Percentiles rank a stretch among this genome's conserved stretches.
Evolutionary conservation across 768 basidiomycete species (phyloP).

Genomic region (Suillus tomentosus): DNA sequence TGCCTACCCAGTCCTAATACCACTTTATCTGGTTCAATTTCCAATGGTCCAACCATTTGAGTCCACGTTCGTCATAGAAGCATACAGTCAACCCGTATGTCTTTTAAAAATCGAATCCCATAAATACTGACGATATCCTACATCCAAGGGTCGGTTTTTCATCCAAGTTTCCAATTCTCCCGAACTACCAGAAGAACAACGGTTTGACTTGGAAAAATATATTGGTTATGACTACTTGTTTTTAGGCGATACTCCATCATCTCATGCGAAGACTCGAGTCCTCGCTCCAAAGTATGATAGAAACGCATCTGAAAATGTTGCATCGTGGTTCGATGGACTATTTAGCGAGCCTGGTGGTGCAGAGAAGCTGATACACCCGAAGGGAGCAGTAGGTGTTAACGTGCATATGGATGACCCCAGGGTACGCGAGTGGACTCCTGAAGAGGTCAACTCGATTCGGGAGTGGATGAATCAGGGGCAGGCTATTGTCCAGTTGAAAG

Average conservation of each 20-base stretch:
- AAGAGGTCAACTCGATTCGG: conserved; percentile 37
- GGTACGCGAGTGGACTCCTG: conserved; percentile 42
- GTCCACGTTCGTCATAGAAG: conserved; percentile 32
- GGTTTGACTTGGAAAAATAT: conserved; percentile 5
- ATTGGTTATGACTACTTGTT: conserved; percentile 8
- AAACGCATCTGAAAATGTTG: conserved; percentile 37
- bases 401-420: conserved; percentile 36
- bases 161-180: conserved; percentile 27
- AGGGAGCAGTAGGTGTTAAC: conserved; percentile 17
- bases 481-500: conserved; percentile 27
- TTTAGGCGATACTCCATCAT: conserved; percentile 9
- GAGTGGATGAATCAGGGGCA: conserved; percentile 41
- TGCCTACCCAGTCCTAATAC: conserved; percentile 65
- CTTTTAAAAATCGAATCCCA: not conserved
- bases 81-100: conserved; percentile 30
- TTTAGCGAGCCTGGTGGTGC: conserved; percentile 24
- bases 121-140: conserved; percentile 1
- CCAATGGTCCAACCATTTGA: conserved; percentile 31
- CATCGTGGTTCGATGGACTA: conserved; percentile 32
- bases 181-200: conserved; percentile 7
- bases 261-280: conserved; percentile 19
- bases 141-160: conserved; percentile 27
- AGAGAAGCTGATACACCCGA: conserved; percentile 19
- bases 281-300: conserved; percentile 25
- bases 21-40: conserved; percentile 62